Base-by-base conservation (phyloP, 768 basidiomycete species). In the Mycena galericulata region DNA sequence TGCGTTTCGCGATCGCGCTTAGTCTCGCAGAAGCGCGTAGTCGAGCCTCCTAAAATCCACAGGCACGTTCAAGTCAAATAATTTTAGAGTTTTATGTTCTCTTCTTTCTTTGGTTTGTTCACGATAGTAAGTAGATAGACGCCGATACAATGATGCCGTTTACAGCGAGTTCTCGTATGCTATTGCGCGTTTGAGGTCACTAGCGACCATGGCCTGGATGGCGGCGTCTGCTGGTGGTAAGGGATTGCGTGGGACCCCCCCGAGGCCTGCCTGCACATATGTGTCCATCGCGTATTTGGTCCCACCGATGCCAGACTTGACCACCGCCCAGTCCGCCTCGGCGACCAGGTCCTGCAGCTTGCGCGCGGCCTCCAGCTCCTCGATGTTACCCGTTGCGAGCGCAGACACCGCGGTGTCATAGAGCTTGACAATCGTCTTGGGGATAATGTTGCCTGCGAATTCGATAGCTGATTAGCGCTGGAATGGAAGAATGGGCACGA, bases 1-100 rank as follows among this genome's bases (percentile, higher is more conserved):
- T 93, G 75, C 83, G 78, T 54, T 85, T 88, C 69, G 92, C 88
- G 14, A 84, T 93, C 15, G 89, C 90, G 77, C 75, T 93, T 76
- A 93, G 92, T 75, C 82, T 93, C 27, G 90, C 86, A 1, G 92
- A 93, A 73, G 89, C 88, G n/a, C 26, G 29, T 30, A 65, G 55
- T 29, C 64, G 46, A 9, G 64, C 6, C 14, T 30, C 47, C 18
- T 27, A 30, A 20, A 9, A 11, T 8, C 6, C 10, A 45, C 20
- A 45, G 18, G 43, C 10, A 47, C 2, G 4, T 22, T 22, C 18
- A n/a, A 45, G n/a, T 22, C 12, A 22, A 45, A 22, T 8, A 45
- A 45, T 51, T 56, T 55, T 64, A 57, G 41, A 59, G 38, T 11
- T 49, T 20, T 43, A 7, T 8, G 15, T 32, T 26, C 43, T 24